Base-by-base conservation (phyloP, 2,329 filamentous ascomycete species). In the Botryotinia calthae region DNA sequence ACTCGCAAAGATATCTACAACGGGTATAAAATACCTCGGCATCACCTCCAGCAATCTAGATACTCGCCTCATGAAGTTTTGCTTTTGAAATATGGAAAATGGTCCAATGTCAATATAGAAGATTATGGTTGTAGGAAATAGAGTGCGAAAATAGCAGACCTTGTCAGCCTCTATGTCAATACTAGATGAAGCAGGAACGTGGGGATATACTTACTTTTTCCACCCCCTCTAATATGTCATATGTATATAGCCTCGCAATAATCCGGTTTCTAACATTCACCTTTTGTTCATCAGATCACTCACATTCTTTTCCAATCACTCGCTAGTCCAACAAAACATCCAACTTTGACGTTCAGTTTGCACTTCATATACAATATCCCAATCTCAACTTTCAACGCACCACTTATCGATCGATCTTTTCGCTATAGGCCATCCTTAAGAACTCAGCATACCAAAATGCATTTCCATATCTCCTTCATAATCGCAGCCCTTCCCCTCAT, bases 341-440 rank as follows among this genome's bases (percentile, higher is more conserved):
- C 3, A 37, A 37, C 25, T 4, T 66, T 22, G 31, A 20, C 63
- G 7, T 37, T 51, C 22, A 51, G 8, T 37, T n/a, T 25, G 1
- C 6, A 65, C 16, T 51, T n/a, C 14, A 1, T 8, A n/a, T 12
- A 37, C 8, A 14, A 28, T 4, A 12, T 37, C 16, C 9, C 31
- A 10, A n/a, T 9, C n/a, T 63, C 37, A n/a, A 37, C 22, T 31
- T 18, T 4, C 22, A 31, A n/a, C n/a, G 18, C 1, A 34, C 18
- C 4, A 1, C 51, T 12, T 12, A 65, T 31, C 20, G 18, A 48
- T 37, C 8, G 28, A 56, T 18, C 4, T n/a, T 5, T 2, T n/a
- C 31, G 10, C 3, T 1, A 48, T 9, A 31, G 9, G 2, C 8
- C 8, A 18, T 8, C 2, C 18, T 4, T 5, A 0, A n/a, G 12